These are phyloP conservation scores for Populus hybrid DNA, from an alignment of 441 rosid species.

Conservation along the genomic window DNA sequence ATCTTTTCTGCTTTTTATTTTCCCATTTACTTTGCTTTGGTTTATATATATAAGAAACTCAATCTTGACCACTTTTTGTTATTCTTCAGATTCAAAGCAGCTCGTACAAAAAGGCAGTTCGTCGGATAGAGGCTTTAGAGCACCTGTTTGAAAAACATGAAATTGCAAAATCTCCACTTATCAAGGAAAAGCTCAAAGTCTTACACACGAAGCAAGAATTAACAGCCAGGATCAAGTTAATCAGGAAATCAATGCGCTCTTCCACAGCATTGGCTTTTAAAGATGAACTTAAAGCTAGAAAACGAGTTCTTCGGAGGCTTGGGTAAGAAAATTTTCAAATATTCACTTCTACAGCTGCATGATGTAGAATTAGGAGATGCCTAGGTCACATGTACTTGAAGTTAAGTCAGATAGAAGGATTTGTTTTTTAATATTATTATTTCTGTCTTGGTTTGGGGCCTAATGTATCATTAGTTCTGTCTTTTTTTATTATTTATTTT, in stretches of 20 bases:
- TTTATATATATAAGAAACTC: neutral
- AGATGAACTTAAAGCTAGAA: constrained; percentile 97
- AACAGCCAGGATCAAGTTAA: constrained; percentile 70
- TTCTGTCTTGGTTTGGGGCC: too few species aligned
- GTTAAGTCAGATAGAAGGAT: too few species aligned
- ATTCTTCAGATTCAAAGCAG: constrained; percentile 62
- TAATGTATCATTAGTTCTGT: too few species aligned
- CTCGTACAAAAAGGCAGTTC: constrained; percentile 72
- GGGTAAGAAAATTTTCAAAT: constrained; percentile 43
- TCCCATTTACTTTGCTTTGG: constrained; percentile 6
- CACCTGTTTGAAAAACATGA: constrained; percentile 84
- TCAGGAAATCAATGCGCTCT: constrained; percentile 72
- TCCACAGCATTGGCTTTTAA: constrained; percentile 86
- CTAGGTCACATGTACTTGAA: neutral
- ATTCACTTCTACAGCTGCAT: neutral
- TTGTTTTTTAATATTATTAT: too few species aligned
- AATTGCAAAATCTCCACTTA: constrained; percentile 83
- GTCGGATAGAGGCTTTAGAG: constrained; percentile 86
- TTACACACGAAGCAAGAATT: constrained; percentile 77
- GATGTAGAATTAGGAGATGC: neutral
- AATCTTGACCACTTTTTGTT: constrained; percentile 11
- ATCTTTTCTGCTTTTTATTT: constrained; percentile 10
- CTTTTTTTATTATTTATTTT: too few species aligned
- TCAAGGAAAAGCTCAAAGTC: constrained; percentile 73
- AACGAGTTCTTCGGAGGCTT: constrained; percentile 86